phyloP scores from a whole-genome alignment of 2,329 filamentous ascomycete species.

The Colletotrichum siamense region DNA sequence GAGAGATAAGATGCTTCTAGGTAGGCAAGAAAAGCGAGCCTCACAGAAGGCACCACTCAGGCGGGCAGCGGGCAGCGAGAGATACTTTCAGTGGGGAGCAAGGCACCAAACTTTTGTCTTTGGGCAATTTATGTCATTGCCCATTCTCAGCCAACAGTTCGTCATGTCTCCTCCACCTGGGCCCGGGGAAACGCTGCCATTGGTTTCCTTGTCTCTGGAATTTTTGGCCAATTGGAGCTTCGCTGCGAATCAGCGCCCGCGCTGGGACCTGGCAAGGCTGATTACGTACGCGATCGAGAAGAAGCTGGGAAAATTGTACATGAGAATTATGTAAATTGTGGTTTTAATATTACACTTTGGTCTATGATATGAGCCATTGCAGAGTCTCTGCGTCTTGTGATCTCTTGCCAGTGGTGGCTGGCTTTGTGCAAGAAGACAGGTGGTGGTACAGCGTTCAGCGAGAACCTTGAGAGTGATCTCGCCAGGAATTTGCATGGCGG shows the following conservation, averaged over 20 bases:
- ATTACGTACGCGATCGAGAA: conserved; percentile 4
- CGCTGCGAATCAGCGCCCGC: not conserved
- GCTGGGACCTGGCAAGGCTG: not conserved
- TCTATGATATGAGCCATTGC: not conserved
- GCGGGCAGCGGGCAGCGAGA: not conserved
- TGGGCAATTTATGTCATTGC: conserved; percentile 16
- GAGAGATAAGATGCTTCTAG: not conserved
- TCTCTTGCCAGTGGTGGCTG: not conserved
- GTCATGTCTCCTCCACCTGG: conserved; percentile 24
- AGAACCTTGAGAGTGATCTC: not conserved
- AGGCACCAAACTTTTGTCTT: conserved; percentile 10
- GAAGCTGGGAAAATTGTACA: not conserved
- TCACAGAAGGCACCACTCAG: not conserved
- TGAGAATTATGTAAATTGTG: not conserved
- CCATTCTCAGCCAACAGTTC: conserved; percentile 22
- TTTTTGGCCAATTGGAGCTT: conserved; percentile 8
- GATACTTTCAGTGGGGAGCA: not conserved
- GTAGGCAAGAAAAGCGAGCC: not conserved
- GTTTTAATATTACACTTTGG: not conserved
- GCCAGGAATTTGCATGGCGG: not conserved
- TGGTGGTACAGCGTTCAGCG: not conserved
- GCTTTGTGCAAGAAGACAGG: not conserved
- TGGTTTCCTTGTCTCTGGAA: conserved; percentile 2
- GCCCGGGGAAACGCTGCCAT: not conserved
- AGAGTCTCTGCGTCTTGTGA: not conserved